Conservation (phyloP, 164 flowering plant species). For the Litsea cubeba region DNA sequence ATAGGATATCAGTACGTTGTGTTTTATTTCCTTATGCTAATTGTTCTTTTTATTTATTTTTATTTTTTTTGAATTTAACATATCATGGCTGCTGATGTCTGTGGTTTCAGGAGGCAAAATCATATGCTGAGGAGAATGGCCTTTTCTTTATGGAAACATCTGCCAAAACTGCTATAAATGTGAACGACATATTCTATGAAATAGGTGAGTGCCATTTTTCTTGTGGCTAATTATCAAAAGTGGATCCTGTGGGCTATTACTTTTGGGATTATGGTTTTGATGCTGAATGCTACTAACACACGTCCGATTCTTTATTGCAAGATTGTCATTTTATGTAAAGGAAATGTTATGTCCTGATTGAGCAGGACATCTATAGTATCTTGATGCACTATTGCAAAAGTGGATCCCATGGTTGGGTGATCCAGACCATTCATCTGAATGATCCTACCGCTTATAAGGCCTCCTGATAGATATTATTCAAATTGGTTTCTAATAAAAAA, state of each 20-base stretch:
- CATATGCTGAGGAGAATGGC: conserved; percentile 78
- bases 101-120: conserved; percentile 60
- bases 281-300: neutral
- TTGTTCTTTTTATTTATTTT: neutral
- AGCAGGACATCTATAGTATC: neutral
- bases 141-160: conserved; percentile 89
- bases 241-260: neutral
- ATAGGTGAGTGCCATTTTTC: conserved; percentile 48
- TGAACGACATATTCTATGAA: conserved; percentile 75
- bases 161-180: conserved; percentile 75
- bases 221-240: neutral
- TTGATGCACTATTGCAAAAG: neutral
- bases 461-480: neutral
- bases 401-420: neutral
- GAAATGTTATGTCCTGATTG: neutral
- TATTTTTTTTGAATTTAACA: neutral
- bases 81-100: conserved; percentile 3
- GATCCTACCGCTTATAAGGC: neutral
- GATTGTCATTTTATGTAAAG: neutral
- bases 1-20: too few relatives aligned
- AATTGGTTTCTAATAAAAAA: neutral
- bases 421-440: neutral
- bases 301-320: too few relatives aligned
- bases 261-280: neutral
- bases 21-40: neutral